phyloP scores from a whole-genome alignment of 306 rosid species.

The Dalbergia oliveri region DNA sequence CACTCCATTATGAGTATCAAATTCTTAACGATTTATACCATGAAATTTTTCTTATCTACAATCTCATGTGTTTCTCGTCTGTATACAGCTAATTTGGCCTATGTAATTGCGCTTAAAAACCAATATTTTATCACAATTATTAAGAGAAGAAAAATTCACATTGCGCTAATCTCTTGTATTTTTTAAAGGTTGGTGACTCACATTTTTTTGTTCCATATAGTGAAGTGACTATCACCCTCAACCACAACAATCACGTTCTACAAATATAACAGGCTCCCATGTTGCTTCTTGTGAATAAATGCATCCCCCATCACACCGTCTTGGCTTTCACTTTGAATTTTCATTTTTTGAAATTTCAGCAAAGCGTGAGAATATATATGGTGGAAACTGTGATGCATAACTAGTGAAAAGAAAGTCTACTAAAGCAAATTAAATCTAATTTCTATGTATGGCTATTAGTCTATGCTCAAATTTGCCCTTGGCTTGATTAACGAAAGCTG shows the following conservation, averaged over 20 bases:
- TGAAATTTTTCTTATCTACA: slow-evolving; percentile 30
- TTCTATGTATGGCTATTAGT: background rate
- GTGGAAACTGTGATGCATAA: slow-evolving; percentile 26
- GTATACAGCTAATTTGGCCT: slow-evolving; percentile 15
- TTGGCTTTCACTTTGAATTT: background rate
- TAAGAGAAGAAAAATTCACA: background rate
- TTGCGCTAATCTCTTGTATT: slow-evolving; percentile 29
- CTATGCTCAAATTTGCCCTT: background rate
- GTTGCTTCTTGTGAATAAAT: slow-evolving; percentile 50
- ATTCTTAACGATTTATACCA: slow-evolving; percentile 39
- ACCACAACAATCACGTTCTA: slow-evolving; percentile 51
- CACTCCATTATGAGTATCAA: slow-evolving; percentile 45
- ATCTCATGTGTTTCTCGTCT: background rate
- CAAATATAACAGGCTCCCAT: slow-evolving; percentile 46
- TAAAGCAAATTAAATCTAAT: background rate
- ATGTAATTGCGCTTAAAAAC: slow-evolving; percentile 13
- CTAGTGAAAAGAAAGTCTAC: slow-evolving; percentile 26
- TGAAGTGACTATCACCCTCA: slow-evolving; percentile 50
- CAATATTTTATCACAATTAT: slow-evolving; percentile 12
- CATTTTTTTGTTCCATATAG: slow-evolving; percentile 49
- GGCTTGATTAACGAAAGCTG: too few relatives aligned
- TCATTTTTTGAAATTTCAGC: background rate
- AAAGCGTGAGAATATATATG: background rate
- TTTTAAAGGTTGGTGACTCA: slow-evolving; percentile 46
- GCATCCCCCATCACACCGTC: slow-evolving; percentile 41